Conservation (phyloP, 1,139 yeast genomes). For the Yamadazyma songkhlaensis region DNA sequence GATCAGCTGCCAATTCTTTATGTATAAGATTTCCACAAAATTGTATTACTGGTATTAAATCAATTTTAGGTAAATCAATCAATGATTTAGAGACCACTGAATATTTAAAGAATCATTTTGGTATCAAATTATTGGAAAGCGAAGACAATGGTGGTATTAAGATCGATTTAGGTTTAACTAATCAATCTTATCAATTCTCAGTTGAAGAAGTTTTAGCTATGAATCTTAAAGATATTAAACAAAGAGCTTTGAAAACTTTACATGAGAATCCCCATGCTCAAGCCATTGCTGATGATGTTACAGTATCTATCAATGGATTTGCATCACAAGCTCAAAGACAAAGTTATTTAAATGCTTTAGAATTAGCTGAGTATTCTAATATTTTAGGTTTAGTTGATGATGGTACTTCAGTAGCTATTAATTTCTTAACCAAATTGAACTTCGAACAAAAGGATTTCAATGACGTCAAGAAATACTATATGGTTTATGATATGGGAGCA, state of each 20-base stretch:
- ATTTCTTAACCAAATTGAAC: constrained; percentile 57
- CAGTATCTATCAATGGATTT: constrained; percentile 75
- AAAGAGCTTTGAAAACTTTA: constrained; percentile 55
- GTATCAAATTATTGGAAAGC: constrained; percentile 47
- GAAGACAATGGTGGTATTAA: constrained; percentile 49
- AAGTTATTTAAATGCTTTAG: constrained; percentile 72
- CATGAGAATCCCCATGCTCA: constrained; percentile 29
- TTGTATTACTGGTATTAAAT: constrained; percentile 66
- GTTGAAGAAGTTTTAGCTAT: constrained; percentile 82
- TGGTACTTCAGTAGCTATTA: constrained; percentile 86
- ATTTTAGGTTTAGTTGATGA: constrained; percentile 77
- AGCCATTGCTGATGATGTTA: constrained; percentile 56
- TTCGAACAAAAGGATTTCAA: constrained; percentile 35
- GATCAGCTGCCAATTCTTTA: constrained; percentile 69
- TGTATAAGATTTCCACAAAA: constrained; percentile 73
- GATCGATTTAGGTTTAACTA: constrained; percentile 48
- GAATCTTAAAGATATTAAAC: constrained; percentile 66
- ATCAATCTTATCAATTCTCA: constrained; percentile 41
- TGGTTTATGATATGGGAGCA: constrained; percentile 90
- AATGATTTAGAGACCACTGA: constrained; percentile 43
- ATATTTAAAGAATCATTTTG: constrained; percentile 58
- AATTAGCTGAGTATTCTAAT: constrained; percentile 61
- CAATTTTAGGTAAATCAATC: constrained; percentile 64
- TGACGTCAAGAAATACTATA: constrained; percentile 51
- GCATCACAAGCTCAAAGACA: constrained; percentile 63